Conservation (phyloP, 2,329 filamentous ascomycete species). For the Coniochaeta prunicola region DNA sequence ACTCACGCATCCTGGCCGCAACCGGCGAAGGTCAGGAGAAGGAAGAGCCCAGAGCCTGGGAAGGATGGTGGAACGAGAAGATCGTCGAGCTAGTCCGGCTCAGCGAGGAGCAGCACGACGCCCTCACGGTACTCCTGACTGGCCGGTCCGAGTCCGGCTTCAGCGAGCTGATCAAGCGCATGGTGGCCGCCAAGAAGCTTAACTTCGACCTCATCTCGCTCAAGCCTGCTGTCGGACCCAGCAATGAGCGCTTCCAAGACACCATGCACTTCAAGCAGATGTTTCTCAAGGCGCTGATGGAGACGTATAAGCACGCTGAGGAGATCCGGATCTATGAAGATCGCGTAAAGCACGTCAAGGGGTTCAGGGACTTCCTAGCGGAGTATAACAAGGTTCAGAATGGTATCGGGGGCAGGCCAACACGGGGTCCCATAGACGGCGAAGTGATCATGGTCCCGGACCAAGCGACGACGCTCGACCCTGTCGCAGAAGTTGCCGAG, state of each 20-base stretch:
- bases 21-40: constrained; percentile 76
- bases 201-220: constrained; percentile 84
- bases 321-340: constrained; percentile 75
- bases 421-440: constrained; percentile 59
- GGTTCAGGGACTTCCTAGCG: constrained; percentile 77
- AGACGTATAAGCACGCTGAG: constrained; percentile 77
- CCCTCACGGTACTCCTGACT: constrained; percentile 78
- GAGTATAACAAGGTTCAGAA: constrained; percentile 59
- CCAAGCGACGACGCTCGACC: constrained; percentile 64
- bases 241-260: constrained; percentile 66
- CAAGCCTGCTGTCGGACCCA: constrained; percentile 78
- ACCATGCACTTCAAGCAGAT: constrained; percentile 92
- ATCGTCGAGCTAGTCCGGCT: constrained; percentile 74
- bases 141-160: constrained; percentile 76
- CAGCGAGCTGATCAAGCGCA: constrained; percentile 71
- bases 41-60: constrained; percentile 79
- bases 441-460: constrained; percentile 87
- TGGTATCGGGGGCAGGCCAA: constrained; percentile 34
- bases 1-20: constrained; percentile 73
- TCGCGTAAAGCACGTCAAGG: constrained; percentile 61
- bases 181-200: constrained; percentile 68
- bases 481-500: constrained; percentile 71
- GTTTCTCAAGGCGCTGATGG: constrained; percentile 72
- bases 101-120: constrained; percentile 77
- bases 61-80: constrained; percentile 95